Percentiles rank a stretch among this genome's conserved stretches.
phyloP scores from a whole-genome alignment of 345 rosid species.

The Camelina hispida region DNA sequence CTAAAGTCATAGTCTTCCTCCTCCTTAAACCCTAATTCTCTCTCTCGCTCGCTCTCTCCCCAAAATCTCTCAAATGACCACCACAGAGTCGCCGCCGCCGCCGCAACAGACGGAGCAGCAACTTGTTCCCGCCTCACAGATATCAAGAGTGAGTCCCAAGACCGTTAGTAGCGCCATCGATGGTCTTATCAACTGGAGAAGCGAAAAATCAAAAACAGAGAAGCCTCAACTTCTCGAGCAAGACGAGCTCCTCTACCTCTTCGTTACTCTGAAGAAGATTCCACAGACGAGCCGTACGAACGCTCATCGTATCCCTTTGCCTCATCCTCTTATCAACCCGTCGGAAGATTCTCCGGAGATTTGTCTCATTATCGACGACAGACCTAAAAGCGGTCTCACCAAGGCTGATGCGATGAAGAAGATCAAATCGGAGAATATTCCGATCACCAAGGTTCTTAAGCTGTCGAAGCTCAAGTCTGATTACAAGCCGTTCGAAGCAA shows the following conservation, averaged over 20 bases:
- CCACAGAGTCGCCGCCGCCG: constrained; percentile 33
- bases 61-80: constrained; percentile 33
- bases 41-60: not conserved
- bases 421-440: constrained; percentile 65
- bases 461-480: constrained; percentile 56
- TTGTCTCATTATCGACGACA: constrained; percentile 77
- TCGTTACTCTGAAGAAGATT: constrained; percentile 68
- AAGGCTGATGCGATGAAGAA: constrained; percentile 67
- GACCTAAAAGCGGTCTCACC: constrained; percentile 64
- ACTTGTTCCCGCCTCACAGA: not conserved
- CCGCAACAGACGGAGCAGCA: constrained; percentile 24
- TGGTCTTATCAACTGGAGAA: constrained; percentile 63
- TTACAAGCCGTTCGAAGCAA: constrained; percentile 35
- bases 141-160: constrained; percentile 42
- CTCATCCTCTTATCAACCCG: constrained; percentile 53
- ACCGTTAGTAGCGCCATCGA: constrained; percentile 53
- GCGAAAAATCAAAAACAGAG: constrained; percentile 48
- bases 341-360: constrained; percentile 54
- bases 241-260: constrained; percentile 68
- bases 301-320: constrained; percentile 58
- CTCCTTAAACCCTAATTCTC: constrained; percentile 42
- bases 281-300: constrained; percentile 62
- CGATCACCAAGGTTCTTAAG: constrained; percentile 66
- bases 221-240: constrained; percentile 73
- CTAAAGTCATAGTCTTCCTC: not conserved